phyloP scores from a whole-genome alignment of 2,329 filamentous ascomycete species.

The Juglanconis sp. region DNA sequence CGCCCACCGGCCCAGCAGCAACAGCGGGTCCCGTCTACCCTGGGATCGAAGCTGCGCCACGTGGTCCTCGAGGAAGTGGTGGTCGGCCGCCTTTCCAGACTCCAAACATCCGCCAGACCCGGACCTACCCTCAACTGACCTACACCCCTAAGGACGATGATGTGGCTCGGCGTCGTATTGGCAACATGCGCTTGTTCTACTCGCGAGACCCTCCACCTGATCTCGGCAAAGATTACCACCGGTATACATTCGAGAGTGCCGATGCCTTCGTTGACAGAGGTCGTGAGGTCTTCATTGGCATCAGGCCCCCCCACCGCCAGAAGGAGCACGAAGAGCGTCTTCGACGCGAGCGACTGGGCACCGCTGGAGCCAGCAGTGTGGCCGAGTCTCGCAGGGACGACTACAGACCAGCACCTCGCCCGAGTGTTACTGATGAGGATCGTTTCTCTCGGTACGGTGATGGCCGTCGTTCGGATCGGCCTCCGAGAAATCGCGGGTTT shows the following conservation, averaged over 20 bases:
- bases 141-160: constrained; percentile 61
- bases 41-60: constrained; percentile 26
- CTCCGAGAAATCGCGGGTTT: constrained; percentile 15
- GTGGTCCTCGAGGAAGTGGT: constrained; percentile 25
- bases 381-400: constrained; percentile 10
- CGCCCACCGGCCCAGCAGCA: constrained; percentile 19
- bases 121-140: constrained; percentile 38
- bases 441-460: constrained; percentile 9
- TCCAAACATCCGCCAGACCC: constrained; percentile 15
- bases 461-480: constrained; percentile 13
- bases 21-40: constrained; percentile 16
- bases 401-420: constrained; percentile 11
- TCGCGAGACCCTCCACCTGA: constrained; percentile 36
- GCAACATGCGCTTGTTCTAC: constrained; percentile 43
- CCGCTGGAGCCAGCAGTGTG: constrained; percentile 2
- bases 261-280: constrained; percentile 69
- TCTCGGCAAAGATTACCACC: constrained; percentile 54
- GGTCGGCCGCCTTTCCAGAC: constrained; percentile 19
- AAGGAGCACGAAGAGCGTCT: constrained; percentile 29
- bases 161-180: constrained; percentile 62
- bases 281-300: constrained; percentile 65
- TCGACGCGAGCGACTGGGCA: constrained; percentile 14
- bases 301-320: constrained; percentile 57
- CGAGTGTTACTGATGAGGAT: constrained; percentile 9
- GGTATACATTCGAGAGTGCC: constrained; percentile 70